Evolutionary conservation across 2,329 filamentous ascomycete species (phyloP), one percentile per base, ranked within the genome.

Genomic region (Calycina herbarum): DNA sequence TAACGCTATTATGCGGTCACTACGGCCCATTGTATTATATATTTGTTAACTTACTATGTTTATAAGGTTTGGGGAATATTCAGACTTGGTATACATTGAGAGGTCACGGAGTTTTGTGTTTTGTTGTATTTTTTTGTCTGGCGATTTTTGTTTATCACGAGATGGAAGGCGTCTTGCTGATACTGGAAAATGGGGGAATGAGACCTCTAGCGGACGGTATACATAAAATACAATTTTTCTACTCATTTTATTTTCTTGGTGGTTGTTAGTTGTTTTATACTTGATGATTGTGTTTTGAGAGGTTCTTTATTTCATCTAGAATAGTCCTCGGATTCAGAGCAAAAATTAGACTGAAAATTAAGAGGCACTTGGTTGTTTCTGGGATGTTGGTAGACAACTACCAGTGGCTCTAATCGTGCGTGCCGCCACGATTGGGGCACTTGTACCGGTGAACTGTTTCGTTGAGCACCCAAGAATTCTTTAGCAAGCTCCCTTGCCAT

Each of bases 21-120:
- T 27, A 54, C 48, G 11, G 48, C 48, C 48, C 48, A 54, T 54
- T 54, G 48, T 54, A 54, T 54, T 24, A 54, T 54, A 54, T 54
- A 5, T 27, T 51, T 54, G n/a, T 24, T 54, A 27, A 54, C 27
- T 45, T 54, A 20, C 20, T 20, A 27, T 54, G 48, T 54, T 54
- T 54, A 54, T 54, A 54, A 24, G 48, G 48, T 27, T 54, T 54
- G 10, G 48, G 24, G 48, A 11, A 27, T 54, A 11, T 54, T 24
- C 48, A 54, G 48, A 54, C 48, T 24, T 24, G 48, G 48, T 24
- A 27, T 54, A 24, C 48, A 54, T 54, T 54, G 20, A 27, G 20
- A 27, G 20, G n/a, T 5, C 15, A n/a, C 48, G 11, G 48, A 24
- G 24, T 24, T 54, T 20, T 54, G 10, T 54, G 8, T 10, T 54